phyloP scores from a whole-genome alignment of 768 basidiomycete species.

The Lactarius akahatsu region DNA sequence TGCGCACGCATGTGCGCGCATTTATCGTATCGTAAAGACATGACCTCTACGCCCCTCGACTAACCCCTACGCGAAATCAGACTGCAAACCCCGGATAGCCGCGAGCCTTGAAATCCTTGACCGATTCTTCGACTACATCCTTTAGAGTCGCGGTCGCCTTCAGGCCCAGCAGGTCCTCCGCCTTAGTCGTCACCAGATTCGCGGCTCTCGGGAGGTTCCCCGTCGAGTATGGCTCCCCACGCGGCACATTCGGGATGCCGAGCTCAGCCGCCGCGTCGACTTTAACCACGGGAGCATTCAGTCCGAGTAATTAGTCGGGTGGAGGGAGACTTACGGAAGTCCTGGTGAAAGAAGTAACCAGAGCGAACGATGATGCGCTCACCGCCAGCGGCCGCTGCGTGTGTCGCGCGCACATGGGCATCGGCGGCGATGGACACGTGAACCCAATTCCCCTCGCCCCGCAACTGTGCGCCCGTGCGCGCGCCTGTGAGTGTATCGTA shows the following conservation, averaged over 20 bases:
- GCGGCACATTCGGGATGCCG: constrained; percentile 12
- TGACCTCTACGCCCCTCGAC: background rate
- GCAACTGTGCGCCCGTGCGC: constrained; percentile 3
- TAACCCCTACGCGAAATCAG: background rate
- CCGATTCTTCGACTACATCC: constrained; percentile 16
- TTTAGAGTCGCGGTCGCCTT: background rate
- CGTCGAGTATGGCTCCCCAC: constrained; percentile 18
- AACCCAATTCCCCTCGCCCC: constrained; percentile 9
- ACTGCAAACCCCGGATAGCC: constrained; percentile 18
- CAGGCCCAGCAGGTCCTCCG: constrained; percentile 15
- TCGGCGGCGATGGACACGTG: constrained; percentile 12
- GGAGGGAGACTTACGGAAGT: constrained; percentile 3
- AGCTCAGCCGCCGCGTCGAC: constrained; percentile 19
- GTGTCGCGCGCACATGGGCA: constrained; percentile 20
- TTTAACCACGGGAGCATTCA: background rate
- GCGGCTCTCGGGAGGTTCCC: background rate
- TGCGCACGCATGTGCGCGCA: too few relatives aligned
- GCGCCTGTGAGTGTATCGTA: constrained; percentile 20
- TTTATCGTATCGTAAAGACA: background rate
- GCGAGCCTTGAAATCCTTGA: constrained; percentile 17
- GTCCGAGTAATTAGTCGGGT: background rate
- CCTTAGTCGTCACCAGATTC: constrained; percentile 4
- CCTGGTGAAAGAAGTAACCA: constrained; percentile 18
- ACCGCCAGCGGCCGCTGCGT: constrained; percentile 5
- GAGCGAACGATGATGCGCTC: constrained; percentile 19